Evolutionary conservation across 2,329 filamentous ascomycete species (phyloP).

Genomic region (Coniochaeta hoffmannii): DNA sequence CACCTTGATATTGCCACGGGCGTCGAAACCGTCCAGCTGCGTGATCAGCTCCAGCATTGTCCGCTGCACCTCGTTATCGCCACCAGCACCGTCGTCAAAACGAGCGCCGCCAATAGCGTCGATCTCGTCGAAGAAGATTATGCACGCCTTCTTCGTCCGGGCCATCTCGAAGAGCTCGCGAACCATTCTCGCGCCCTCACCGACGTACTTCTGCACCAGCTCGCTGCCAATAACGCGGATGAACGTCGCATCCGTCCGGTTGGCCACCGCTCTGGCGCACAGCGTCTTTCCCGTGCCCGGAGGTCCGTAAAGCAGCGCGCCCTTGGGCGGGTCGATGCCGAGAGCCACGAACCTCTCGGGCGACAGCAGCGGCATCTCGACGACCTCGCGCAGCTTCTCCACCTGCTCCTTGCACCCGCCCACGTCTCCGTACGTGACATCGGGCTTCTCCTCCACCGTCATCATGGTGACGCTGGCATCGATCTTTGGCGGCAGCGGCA

Average conservation of each 20-base stretch:
- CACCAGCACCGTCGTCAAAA: conserved; percentile 93
- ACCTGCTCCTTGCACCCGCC: conserved; percentile 99
- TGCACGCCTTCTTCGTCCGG: conserved; percentile 97
- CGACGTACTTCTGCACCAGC: conserved; percentile 97
- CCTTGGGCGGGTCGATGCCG: conserved; percentile 98
- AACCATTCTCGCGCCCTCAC: conserved; percentile 97
- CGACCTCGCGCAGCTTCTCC: conserved; percentile 96
- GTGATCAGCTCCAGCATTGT: conserved; percentile 98
- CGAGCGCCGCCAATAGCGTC: conserved; percentile 92
- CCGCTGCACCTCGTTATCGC: conserved; percentile 95
- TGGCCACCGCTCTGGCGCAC: conserved; percentile 93
- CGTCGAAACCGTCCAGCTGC: conserved; percentile 93
- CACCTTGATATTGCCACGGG: conserved; percentile 96
- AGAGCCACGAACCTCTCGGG: conserved; percentile 96
- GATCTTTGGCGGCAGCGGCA: conserved; percentile 95
- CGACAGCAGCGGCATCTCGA: conserved; percentile 95
- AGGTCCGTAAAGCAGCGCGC: conserved; percentile 90
- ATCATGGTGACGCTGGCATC: conserved; percentile 99
- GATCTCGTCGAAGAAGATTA: conserved; percentile 99
- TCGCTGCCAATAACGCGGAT: conserved; percentile 98
- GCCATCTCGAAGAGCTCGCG: conserved; percentile 99
- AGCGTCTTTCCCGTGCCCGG: conserved; percentile 99
- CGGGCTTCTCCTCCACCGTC: conserved; percentile 99
- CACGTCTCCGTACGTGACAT: conserved; percentile 97
- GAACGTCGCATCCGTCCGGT: conserved; percentile 96